Conservation (phyloP, 164 flowering plant genomes). For the Aristolochia contorta region DNA sequence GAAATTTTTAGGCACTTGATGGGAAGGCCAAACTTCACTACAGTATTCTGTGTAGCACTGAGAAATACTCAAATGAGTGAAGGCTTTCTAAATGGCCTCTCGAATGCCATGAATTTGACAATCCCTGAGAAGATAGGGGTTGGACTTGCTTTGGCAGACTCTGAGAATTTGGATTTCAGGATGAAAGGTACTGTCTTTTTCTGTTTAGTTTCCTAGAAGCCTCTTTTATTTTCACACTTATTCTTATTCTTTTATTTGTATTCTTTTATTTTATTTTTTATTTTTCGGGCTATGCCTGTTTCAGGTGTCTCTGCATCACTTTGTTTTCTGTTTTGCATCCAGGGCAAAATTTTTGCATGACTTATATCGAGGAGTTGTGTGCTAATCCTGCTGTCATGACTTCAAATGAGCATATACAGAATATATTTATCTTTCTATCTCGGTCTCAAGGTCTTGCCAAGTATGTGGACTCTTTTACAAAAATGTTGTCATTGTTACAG, state of each 20-base stretch:
- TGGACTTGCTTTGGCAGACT: slow-evolving; percentile 83
- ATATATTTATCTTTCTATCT: slow-evolving; percentile 58
- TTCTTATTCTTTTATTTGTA: not conserved
- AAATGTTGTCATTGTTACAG: slow-evolving; percentile 41
- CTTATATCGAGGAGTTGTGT: slow-evolving; percentile 58
- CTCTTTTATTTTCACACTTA: not conserved
- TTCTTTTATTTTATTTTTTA: not conserved
- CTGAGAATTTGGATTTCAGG: slow-evolving; percentile 44
- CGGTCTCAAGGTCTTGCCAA: slow-evolving; percentile 60
- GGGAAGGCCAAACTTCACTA: slow-evolving; percentile 57
- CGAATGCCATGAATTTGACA: slow-evolving; percentile 46
- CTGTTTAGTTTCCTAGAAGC: not conserved
- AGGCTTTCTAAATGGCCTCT: slow-evolving; percentile 45
- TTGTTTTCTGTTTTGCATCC: slow-evolving; percentile 8
- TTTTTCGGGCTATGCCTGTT: not conserved
- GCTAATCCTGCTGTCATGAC: slow-evolving; percentile 28
- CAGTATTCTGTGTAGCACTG: slow-evolving; percentile 53
- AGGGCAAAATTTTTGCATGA: slow-evolving; percentile 76
- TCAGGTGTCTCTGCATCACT: not conserved
- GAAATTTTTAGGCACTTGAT: slow-evolving; percentile 43
- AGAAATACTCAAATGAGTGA: slow-evolving; percentile 29
- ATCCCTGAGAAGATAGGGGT: slow-evolving; percentile 57
- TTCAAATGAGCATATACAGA: slow-evolving; percentile 64
- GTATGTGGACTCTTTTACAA: slow-evolving; percentile 72
- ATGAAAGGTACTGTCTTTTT: slow-evolving; percentile 36